Conservation (phyloP, 164 flowering plant genomes). For the Kingdonia uniflora region DNA sequence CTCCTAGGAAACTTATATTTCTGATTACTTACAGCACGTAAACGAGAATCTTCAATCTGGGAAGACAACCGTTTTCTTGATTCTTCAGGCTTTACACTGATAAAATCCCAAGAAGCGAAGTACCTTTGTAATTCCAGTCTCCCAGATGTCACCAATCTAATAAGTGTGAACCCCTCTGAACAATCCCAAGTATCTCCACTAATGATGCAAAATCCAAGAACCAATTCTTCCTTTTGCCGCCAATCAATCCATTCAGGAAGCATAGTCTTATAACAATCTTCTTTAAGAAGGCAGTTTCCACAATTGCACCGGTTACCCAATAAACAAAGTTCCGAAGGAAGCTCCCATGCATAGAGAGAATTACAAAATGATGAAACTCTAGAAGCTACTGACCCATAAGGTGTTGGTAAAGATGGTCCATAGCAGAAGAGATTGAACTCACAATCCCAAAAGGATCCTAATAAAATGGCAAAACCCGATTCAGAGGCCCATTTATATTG, state of each 20-base stretch:
- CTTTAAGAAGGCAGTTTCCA: constrained; percentile 49
- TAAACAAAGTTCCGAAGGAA: constrained; percentile 47
- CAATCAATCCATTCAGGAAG: constrained; percentile 53
- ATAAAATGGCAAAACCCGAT: constrained; percentile 44
- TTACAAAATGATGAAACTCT: constrained; percentile 19
- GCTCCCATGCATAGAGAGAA: constrained; percentile 63
- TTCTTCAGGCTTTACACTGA: constrained; percentile 10
- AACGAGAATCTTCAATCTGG: constrained; percentile 15
- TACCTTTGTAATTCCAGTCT: constrained; percentile 62
- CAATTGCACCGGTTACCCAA: constrained; percentile 34
- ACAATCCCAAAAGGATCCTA: constrained; percentile 70
- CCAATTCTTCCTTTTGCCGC: constrained; percentile 48
- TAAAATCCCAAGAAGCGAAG: constrained; percentile 37
- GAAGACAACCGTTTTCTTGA: constrained; percentile 12
- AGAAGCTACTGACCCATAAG: constrained; percentile 19
- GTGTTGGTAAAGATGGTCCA: constrained; percentile 37
- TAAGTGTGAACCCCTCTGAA: constrained; percentile 52
- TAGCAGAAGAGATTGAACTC: constrained; percentile 64
- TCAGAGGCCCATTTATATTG: constrained; percentile 33
- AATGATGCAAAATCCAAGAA: constrained; percentile 61
- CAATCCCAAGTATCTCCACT: constrained; percentile 17
- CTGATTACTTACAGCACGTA: constrained; percentile 20
- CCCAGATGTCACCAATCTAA: constrained; percentile 63
- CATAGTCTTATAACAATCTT: constrained; percentile 32
- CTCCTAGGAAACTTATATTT: constrained; percentile 31